Evolutionary conservation across 495 filamentous ascomycete genomes (phyloP).

Genomic region (Podospora appendiculata): DNA sequence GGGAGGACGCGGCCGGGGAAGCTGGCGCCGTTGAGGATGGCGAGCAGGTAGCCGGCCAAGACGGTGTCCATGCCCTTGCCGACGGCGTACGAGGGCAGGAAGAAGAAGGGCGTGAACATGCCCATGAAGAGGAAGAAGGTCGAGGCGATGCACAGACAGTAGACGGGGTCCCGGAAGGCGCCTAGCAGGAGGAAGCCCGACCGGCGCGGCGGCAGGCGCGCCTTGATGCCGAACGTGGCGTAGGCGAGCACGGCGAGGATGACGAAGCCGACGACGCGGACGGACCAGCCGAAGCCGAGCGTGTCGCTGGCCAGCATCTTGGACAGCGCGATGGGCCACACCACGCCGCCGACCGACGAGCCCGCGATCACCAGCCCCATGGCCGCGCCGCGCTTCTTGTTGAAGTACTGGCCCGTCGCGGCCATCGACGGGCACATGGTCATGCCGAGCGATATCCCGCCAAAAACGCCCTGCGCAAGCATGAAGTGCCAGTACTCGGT

Average conservation of each 20-base stretch:
- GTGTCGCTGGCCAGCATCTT: slow-evolving; percentile 27
- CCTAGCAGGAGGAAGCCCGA: slow-evolving; percentile 30
- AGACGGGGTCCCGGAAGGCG: slow-evolving; percentile 32
- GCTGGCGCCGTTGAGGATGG: slow-evolving; percentile 47
- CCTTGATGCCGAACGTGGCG: slow-evolving; percentile 30
- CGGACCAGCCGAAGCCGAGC: slow-evolving; percentile 53
- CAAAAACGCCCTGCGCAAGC: slow-evolving; percentile 51
- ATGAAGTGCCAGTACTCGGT: slow-evolving; percentile 54
- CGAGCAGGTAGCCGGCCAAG: slow-evolving; percentile 46
- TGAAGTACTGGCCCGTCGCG: slow-evolving; percentile 47
- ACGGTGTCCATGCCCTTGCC: slow-evolving; percentile 35
- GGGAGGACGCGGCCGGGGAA: slow-evolving; percentile 51
- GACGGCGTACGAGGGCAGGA: slow-evolving; percentile 45
- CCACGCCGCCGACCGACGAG: slow-evolving; percentile 50
- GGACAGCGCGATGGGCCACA: slow-evolving; percentile 39
- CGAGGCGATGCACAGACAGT: slow-evolving; percentile 28
- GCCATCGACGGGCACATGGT: slow-evolving; percentile 45
- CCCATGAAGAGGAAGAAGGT: slow-evolving; percentile 43
- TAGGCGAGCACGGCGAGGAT: slow-evolving; percentile 40
- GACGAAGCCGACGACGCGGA: slow-evolving; percentile 52
- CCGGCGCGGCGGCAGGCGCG: slow-evolving; percentile 37
- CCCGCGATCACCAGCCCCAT: slow-evolving; percentile 49
- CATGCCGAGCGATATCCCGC: slow-evolving; percentile 43
- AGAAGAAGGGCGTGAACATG: slow-evolving; percentile 51
- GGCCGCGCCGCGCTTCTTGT: slow-evolving; percentile 43